Percentiles rank a stretch among this genome's conserved stretches.
These are phyloP conservation scores for Plicaturopsis crispa DNA, from an alignment of 768 basidiomycete species.

Conservation along the genomic window DNA sequence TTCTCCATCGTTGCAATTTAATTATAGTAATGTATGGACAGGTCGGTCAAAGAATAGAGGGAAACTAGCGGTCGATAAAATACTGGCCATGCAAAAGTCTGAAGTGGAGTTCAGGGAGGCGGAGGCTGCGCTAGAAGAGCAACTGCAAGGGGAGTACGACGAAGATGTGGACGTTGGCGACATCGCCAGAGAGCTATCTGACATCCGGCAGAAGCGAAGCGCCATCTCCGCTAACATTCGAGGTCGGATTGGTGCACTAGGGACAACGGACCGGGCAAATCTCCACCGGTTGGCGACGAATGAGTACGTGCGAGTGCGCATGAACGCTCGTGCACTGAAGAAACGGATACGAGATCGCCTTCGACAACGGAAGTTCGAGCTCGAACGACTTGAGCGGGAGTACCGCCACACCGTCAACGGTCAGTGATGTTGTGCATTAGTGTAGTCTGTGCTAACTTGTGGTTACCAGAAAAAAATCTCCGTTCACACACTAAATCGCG, in stretches of 20 bases:
- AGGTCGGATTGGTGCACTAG: too few relatives aligned
- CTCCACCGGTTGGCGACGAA: too few relatives aligned
- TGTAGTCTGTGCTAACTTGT: not conserved
- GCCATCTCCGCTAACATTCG: too few relatives aligned
- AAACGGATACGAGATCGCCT: conserved; percentile 10
- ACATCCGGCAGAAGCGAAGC: too few relatives aligned
- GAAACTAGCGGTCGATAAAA: not conserved
- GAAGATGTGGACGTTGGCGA: too few relatives aligned
- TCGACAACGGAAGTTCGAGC: conserved; percentile 12
- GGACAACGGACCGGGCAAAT: too few relatives aligned
- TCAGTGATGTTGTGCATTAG: conserved; percentile 4
- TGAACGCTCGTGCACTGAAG: conserved; percentile 16
- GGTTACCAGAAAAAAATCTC: conserved; percentile 16
- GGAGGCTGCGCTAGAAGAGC: not conserved
- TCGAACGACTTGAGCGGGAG: conserved; percentile 9
- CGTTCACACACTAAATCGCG: conserved; percentile 18
- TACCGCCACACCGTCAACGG: conserved; percentile 13
- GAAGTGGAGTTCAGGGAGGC: not conserved
- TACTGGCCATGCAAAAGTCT: not conserved
- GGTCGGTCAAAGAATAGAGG: not conserved
- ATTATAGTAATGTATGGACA: conserved; percentile 2
- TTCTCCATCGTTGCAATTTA: not conserved
- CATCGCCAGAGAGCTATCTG: too few relatives aligned
- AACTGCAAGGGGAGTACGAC: not conserved
- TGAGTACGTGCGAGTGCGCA: conserved; percentile 7